phyloP scores from a whole-genome alignment of 2,329 filamentous ascomycete species.

The Alternaria triticina region DNA sequence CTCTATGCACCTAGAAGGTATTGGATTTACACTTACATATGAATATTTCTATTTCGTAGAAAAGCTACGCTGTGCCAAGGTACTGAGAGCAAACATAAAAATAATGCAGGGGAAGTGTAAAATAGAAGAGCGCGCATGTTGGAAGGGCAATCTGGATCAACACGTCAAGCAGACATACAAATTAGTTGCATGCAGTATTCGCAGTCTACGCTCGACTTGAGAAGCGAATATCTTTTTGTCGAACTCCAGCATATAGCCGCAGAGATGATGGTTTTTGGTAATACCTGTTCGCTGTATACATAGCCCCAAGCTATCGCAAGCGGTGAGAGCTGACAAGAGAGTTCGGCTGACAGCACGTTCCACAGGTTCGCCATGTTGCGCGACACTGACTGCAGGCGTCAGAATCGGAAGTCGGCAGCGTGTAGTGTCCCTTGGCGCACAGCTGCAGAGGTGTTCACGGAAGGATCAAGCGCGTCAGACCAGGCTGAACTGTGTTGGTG shows the following conservation, averaged over 20 bases:
- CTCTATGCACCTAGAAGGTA: not conserved
- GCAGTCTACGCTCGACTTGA: not conserved
- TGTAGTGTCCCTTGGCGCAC: not conserved
- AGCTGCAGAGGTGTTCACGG: not conserved
- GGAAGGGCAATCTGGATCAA: not conserved
- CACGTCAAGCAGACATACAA: not conserved
- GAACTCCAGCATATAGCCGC: not conserved
- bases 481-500: not conserved
- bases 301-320: not conserved
- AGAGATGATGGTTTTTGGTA: not conserved
- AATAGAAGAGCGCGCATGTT: not conserved
- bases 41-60: not conserved
- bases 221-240: not conserved
- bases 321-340: not conserved
- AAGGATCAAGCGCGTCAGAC: not conserved
- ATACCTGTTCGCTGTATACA: not conserved
- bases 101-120: not conserved
- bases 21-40: not conserved
- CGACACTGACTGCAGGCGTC: not conserved
- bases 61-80: not conserved
- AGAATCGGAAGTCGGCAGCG: not conserved
- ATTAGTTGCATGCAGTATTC: not conserved
- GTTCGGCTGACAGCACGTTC: not conserved
- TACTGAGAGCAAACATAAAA: not conserved
- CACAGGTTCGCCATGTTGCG: not conserved